Evolutionary conservation across 2,329 filamentous ascomycete genomes (phyloP).

Genomic region (Fusarium haematococcum): DNA sequence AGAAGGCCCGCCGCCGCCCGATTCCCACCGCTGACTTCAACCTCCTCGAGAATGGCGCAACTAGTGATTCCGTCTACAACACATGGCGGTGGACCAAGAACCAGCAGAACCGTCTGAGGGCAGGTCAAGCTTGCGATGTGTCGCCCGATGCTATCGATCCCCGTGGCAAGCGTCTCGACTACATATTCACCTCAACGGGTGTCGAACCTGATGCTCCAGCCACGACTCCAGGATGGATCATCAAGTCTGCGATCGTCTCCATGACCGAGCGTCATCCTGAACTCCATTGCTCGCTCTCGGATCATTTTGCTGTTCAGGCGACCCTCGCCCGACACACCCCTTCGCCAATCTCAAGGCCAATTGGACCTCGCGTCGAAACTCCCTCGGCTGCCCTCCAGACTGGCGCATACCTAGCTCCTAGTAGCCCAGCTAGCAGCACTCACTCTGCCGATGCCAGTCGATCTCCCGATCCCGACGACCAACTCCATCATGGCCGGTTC

Average conservation of each 20-base stretch:
- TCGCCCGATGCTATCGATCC: slow-evolving; percentile 76
- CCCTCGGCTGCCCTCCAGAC: slow-evolving; percentile 42
- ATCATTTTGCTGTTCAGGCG: slow-evolving; percentile 92
- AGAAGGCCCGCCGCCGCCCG: slow-evolving; percentile 73
- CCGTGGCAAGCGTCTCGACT: slow-evolving; percentile 89
- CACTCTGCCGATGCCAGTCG: slow-evolving; percentile 32
- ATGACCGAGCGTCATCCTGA: slow-evolving; percentile 86
- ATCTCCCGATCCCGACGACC: slow-evolving; percentile 46
- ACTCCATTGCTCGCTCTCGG: slow-evolving; percentile 87
- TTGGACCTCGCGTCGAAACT: slow-evolving; percentile 30
- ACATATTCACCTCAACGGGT: slow-evolving; percentile 83
- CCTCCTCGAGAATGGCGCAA: slow-evolving; percentile 82
- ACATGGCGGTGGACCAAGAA: slow-evolving; percentile 91
- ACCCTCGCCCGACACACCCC: slow-evolving; percentile 69
- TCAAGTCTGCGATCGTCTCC: slow-evolving; percentile 77
- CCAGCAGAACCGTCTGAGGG: slow-evolving; percentile 74
- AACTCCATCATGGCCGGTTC: slow-evolving; percentile 46
- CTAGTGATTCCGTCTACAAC: slow-evolving; percentile 87
- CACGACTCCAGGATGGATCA: slow-evolving; percentile 68
- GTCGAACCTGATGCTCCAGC: slow-evolving; percentile 48
- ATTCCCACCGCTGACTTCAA: slow-evolving; percentile 84
- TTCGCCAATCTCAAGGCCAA: slow-evolving; percentile 27
- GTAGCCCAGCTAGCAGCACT: slow-evolving; percentile 40
- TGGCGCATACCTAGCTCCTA: slow-evolving; percentile 41
- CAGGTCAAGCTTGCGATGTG: slow-evolving; percentile 67